Evolutionary conservation across 495 filamentous ascomycete species (phyloP), one percentile per base, ranked within the genome.

Genomic region (Penicillium daleae): DNA sequence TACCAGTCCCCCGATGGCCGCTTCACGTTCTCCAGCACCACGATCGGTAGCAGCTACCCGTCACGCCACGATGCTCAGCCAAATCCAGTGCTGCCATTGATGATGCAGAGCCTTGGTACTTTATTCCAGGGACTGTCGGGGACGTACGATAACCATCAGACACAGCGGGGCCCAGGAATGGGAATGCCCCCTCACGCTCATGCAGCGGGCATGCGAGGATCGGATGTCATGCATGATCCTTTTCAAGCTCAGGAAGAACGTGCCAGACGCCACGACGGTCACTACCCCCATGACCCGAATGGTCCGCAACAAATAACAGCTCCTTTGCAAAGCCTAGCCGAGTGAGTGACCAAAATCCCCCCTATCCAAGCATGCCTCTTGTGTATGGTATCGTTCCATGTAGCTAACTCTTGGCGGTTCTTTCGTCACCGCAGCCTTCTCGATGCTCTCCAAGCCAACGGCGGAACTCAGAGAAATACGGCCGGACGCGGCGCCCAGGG

Each of bases 1-100:
- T 83, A 81, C 32, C 70, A 79, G 19, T 83, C 83, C 6, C 78
- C 83, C 26, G 69, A 79, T 66, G 77, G 78, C 19, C 72, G 72
- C 8, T 76, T 80, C 55, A 72, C 68, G 7, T 76, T 80, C 32
- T 74, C 70, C n/a, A 75, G 66, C 46, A 74, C 79, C 8, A 76
- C 72, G 0, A 64, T 70, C n/a, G 69, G 68, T 9, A 53, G 66
- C 10, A 70, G 76, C 19, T 66, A 61, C 22, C 32, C 71, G 12
- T 58, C 65, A 29, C 71, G 63, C 54, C 68, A 65, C 57, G 65
- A 46, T 8, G 9, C 48, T 4, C 60, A 56, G n/a, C 40, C 58
- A 15, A 70, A 73, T 37, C 68, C 72, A 26, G 58, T 71, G 48
- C 66, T 72, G 35, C 71, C 73, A 31, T 66, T 60, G 60, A 49